These are phyloP conservation scores for Backusella parvicylindrica DNA, from an alignment of 192 early-diverging fungal genomes.

Conservation along the genomic window DNA sequence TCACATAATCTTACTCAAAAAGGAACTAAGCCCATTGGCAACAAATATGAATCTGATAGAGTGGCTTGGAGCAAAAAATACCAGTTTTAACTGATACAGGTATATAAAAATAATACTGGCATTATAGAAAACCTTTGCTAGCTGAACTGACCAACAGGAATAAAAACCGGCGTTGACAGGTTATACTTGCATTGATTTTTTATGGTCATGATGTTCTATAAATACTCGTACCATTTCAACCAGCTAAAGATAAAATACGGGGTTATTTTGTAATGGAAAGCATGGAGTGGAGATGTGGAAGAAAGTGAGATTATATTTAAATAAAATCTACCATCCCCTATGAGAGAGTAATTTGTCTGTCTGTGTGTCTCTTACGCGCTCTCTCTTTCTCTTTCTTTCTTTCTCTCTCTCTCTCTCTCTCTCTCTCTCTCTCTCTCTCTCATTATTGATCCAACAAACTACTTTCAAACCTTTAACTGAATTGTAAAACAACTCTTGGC, in stretches of 20 bases:
- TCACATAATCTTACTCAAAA: no score
- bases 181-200: neutral
- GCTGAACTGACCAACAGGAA: neutral
- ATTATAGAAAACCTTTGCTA: no score
- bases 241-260: neutral
- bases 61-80: neutral
- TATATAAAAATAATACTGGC: neutral
- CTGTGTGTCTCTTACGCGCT: neutral
- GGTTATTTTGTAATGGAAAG: neutral
- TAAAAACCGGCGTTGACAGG: neutral
- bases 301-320: neutral
- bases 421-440: no score
- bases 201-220: neutral
- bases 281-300: neutral
- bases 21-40: neutral
- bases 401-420: no score
- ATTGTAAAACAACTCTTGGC: no score
- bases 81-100: neutral
- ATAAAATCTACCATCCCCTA: neutral
- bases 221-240: neutral
- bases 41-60: neutral
- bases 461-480: neutral
- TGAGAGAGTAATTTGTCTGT: neutral
- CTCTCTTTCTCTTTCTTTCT: no score
- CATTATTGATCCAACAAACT: neutral